These are phyloP conservation scores for Leptodontidium sp. DNA, from an alignment of 2,329 filamentous ascomycete genomes.

Conservation along the genomic window DNA sequence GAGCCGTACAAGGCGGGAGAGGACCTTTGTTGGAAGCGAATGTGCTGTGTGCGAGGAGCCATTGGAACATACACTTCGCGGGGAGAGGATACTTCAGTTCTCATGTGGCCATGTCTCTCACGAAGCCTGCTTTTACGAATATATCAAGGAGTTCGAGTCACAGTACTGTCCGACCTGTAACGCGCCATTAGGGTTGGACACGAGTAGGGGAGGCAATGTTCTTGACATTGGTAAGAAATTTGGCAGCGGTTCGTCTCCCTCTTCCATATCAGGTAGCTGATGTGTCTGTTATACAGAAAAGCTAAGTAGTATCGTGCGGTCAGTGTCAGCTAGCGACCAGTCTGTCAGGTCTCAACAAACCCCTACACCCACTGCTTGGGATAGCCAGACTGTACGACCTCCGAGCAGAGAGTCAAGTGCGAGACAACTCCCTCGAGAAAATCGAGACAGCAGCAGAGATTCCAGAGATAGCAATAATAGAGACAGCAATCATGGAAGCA, in stretches of 20 bases:
- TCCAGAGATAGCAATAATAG: conserved; percentile 37
- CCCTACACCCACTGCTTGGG: conserved; percentile 74
- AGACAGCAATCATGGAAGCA: conserved; percentile 47
- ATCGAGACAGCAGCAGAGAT: conserved; percentile 49
- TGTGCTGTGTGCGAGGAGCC: conserved; percentile 98
- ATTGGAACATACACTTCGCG: conserved; percentile 91
- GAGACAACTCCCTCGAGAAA: conserved; percentile 49
- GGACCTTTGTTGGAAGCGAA: conserved; percentile 93
- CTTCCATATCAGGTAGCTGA: conserved; percentile 37
- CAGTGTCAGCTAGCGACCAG: conserved; percentile 72
- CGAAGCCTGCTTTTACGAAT: conserved; percentile 98
- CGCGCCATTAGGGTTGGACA: conserved; percentile 88
- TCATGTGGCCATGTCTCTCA: conserved; percentile 97
- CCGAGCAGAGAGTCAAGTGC: conserved; percentile 55
- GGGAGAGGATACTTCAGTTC: conserved; percentile 93
- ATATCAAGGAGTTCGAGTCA: conserved; percentile 92
- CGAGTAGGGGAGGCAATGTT: conserved; percentile 90
- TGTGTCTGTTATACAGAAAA: conserved; percentile 70
- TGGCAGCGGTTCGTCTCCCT: conserved; percentile 46
- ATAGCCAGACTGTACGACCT: conserved; percentile 64
- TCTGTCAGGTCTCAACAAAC: conserved; percentile 51
- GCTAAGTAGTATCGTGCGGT: conserved; percentile 90
- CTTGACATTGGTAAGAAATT: conserved; percentile 78
- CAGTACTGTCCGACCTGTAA: conserved; percentile 96
- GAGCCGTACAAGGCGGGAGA: conserved; percentile 81